phyloP scores from a whole-genome alignment of 2,329 filamentous ascomycete species.

The Fusarium gaditjirri region DNA sequence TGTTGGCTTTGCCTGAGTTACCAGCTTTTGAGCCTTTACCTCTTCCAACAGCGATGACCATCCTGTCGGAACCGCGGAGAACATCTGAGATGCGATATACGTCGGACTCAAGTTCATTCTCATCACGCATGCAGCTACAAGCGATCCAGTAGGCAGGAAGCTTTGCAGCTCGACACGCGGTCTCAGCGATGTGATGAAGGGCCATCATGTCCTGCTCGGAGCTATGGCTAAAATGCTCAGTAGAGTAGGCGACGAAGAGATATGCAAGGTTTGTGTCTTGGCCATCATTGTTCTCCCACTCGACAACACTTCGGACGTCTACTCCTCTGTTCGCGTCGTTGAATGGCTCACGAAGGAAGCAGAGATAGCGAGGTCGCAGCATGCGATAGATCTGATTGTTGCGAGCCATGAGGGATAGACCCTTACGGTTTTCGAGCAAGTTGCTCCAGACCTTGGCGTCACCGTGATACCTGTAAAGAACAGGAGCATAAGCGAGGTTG shows the following conservation, averaged over 20 bases:
- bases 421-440: slow-evolving; percentile 42
- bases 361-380: slow-evolving; percentile 40
- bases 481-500: slow-evolving; percentile 38
- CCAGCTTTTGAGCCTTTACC: slow-evolving; percentile 22
- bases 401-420: slow-evolving; percentile 31
- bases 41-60: slow-evolving; percentile 41
- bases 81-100: slow-evolving; percentile 44
- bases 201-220: slow-evolving; percentile 40
- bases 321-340: slow-evolving; percentile 39
- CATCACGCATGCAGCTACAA: slow-evolving; percentile 43
- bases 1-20: slow-evolving; percentile 26
- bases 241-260: slow-evolving; percentile 44
- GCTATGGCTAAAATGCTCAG: slow-evolving; percentile 40
- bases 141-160: slow-evolving; percentile 43
- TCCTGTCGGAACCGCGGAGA: slow-evolving; percentile 40
- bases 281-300: slow-evolving; percentile 40
- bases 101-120: slow-evolving; percentile 40
- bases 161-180: slow-evolving; percentile 41
- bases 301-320: slow-evolving; percentile 37
- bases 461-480: slow-evolving; percentile 40
- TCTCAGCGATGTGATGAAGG: slow-evolving; percentile 43
- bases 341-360: slow-evolving; percentile 40
- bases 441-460: slow-evolving; percentile 45
- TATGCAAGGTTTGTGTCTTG: slow-evolving; percentile 35
- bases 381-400: slow-evolving; percentile 41